Conservation (phyloP, 2,329 filamentous ascomycete species). For the Colletotrichum sp. region DNA sequence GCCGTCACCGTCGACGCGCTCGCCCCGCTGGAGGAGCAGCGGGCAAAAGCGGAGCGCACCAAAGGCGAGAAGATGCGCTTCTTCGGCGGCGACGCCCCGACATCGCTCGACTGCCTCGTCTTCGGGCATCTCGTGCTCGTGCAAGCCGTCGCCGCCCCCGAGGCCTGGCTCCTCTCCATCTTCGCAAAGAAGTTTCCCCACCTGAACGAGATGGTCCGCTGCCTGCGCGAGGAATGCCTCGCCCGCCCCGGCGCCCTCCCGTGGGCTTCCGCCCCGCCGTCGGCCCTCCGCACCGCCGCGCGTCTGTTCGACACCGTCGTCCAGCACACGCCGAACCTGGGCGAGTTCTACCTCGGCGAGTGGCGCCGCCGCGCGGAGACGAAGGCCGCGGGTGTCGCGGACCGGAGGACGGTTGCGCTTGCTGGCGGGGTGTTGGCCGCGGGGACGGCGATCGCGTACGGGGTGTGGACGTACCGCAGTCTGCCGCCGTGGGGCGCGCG, state of each 20-base stretch:
- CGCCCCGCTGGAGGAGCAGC: slow-evolving; percentile 69
- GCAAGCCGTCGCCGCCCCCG: slow-evolving; percentile 54
- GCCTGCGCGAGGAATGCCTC: slow-evolving; percentile 29
- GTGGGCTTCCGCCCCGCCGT: slow-evolving; percentile 25
- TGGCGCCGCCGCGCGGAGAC: slow-evolving; percentile 40
- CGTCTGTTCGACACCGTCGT: slow-evolving; percentile 40
- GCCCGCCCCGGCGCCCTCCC: slow-evolving; percentile 28
- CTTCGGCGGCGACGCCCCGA: slow-evolving; percentile 43
- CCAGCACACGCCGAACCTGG: slow-evolving; percentile 38
- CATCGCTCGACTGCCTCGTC: slow-evolving; percentile 78
- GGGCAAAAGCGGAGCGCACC: slow-evolving; percentile 32
- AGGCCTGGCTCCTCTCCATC: slow-evolving; percentile 43
- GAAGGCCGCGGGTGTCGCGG: slow-evolving; percentile 29
- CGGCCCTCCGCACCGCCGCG: slow-evolving; percentile 26
- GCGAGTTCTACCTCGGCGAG: slow-evolving; percentile 39
- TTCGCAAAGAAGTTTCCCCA: slow-evolving; percentile 29
- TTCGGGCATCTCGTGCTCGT: slow-evolving; percentile 83
- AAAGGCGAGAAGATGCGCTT: slow-evolving; percentile 26
- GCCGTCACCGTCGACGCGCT: slow-evolving; percentile 75
- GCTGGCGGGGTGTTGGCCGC: slow-evolving; percentile 38
- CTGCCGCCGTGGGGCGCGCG: slow-evolving; percentile 51
- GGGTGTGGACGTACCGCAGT: slow-evolving; percentile 42
- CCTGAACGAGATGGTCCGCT: slow-evolving; percentile 34
- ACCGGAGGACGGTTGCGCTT: slow-evolving; percentile 33
- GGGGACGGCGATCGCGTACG: slow-evolving; percentile 43